phyloP scores from a whole-genome alignment of 169 alveolate species.

The Amoebophrya sp. region DNA sequence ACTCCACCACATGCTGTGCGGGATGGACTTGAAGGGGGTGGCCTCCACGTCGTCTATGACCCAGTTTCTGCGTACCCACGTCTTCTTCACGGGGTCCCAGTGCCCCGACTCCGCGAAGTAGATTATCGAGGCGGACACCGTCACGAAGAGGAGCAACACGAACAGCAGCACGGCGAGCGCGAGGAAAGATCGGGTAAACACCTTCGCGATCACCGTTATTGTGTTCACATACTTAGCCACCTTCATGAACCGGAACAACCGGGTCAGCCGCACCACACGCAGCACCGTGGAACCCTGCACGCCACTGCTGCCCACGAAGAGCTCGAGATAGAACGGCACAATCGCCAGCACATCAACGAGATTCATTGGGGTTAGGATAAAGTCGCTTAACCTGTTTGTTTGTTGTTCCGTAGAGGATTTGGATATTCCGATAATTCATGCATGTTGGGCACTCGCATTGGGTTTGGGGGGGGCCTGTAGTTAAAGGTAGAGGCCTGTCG shows the following conservation, averaged over 20 bases:
- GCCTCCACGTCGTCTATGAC: background rate
- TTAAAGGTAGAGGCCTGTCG: too few relatives aligned
- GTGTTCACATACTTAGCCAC: background rate
- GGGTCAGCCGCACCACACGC: background rate
- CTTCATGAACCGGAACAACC: background rate
- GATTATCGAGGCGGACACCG: background rate
- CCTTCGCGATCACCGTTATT: background rate
- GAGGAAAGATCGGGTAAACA: background rate
- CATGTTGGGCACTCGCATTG: too few relatives aligned
- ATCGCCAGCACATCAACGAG: background rate
- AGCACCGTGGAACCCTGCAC: background rate
- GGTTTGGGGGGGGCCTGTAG: too few relatives aligned
- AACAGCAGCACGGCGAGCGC: background rate
- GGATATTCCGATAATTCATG: too few relatives aligned
- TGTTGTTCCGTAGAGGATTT: too few relatives aligned
- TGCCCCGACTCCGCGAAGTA: background rate
- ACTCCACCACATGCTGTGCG: background rate
- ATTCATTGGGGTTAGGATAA: background rate
- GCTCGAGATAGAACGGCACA: background rate
- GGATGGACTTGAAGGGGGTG: background rate
- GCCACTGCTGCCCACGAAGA: background rate
- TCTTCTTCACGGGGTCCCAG: background rate
- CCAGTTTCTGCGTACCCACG: background rate
- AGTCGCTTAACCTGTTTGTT: too few relatives aligned
- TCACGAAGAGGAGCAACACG: background rate